phyloP scores from a whole-genome alignment of 768 basidiomycete genomes.

The Tylopilus sp. region DNA sequence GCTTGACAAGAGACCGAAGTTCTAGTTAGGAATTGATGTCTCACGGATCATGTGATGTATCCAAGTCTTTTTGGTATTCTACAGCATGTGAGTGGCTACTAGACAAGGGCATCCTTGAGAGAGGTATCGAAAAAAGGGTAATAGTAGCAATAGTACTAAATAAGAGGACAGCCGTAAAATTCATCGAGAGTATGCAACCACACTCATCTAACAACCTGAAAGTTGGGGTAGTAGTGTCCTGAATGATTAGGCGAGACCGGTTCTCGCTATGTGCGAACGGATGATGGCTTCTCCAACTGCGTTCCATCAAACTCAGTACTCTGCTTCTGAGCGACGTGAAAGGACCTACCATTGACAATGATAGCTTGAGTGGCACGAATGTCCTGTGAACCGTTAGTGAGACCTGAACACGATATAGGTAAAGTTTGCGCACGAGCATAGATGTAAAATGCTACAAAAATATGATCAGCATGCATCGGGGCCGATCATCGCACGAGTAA shows the following conservation, averaged over 20 bases:
- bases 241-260: constrained; percentile 36
- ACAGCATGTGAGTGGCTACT: constrained; percentile 21
- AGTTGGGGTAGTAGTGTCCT: constrained; percentile 2
- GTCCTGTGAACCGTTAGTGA: constrained; percentile 40
- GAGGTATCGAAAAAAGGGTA: constrained; percentile 28
- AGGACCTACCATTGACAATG: constrained; percentile 53
- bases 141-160: constrained; percentile 24
- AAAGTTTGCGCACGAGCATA: constrained; percentile 50
- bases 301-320: constrained; percentile 4
- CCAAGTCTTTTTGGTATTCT: constrained; percentile 11
- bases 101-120: constrained; percentile 21
- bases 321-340: not conserved
- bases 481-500: not conserved
- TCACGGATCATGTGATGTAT: constrained; percentile 11
- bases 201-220: constrained; percentile 13
- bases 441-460: constrained; percentile 59
- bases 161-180: constrained; percentile 13
- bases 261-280: constrained; percentile 58
- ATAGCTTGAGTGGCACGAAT: constrained; percentile 64
- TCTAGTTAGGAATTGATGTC: constrained; percentile 8
- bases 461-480: constrained; percentile 9
- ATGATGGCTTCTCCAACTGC: constrained; percentile 66
- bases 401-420: not conserved
- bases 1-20: constrained; percentile 5
- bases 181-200: constrained; percentile 2